Evolutionary conservation across 371 early-diverging fungal species (phyloP).

Genomic region (Smittium culicis): DNA sequence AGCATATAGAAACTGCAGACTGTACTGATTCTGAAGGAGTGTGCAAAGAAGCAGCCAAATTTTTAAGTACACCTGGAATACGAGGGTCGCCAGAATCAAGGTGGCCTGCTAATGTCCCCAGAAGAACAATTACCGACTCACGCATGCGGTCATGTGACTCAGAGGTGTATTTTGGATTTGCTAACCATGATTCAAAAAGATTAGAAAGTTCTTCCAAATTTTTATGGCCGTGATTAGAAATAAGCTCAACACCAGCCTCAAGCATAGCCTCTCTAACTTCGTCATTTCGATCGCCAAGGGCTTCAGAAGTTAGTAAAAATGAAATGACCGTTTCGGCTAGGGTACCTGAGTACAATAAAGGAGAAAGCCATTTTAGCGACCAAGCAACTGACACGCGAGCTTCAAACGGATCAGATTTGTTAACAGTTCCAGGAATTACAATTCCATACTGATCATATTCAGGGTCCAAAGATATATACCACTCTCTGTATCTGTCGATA

Average conservation of each 20-base stretch:
- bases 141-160: conserved; percentile 65
- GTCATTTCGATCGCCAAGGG: conserved; percentile 71
- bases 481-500: conserved; percentile 17
- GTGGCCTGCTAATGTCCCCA: conserved; percentile 82
- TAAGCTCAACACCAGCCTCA: conserved; percentile 66
- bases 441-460: conserved; percentile 85
- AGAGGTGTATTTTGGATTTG: conserved; percentile 20
- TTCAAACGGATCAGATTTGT: conserved; percentile 65
- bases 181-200: conserved; percentile 61
- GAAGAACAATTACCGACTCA: conserved; percentile 79
- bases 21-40: conserved; percentile 95
- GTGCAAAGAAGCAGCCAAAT: conserved; percentile 71
- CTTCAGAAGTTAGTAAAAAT: conserved; percentile 68
- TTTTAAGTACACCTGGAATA: conserved; percentile 66
- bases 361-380: conserved; percentile 54
- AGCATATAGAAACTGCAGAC: conserved; percentile 80
- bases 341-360: conserved; percentile 40
- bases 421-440: conserved; percentile 67
- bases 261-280: conserved; percentile 72
- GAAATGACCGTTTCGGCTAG: conserved; percentile 42
- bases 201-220: conserved; percentile 51
- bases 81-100: conserved; percentile 50
- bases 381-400: conserved; percentile 69
- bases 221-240: conserved; percentile 57
- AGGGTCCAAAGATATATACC: conserved; percentile 64